Base-by-base conservation (phyloP, 257 asterid species). In the Cruciata laevipes region DNA sequence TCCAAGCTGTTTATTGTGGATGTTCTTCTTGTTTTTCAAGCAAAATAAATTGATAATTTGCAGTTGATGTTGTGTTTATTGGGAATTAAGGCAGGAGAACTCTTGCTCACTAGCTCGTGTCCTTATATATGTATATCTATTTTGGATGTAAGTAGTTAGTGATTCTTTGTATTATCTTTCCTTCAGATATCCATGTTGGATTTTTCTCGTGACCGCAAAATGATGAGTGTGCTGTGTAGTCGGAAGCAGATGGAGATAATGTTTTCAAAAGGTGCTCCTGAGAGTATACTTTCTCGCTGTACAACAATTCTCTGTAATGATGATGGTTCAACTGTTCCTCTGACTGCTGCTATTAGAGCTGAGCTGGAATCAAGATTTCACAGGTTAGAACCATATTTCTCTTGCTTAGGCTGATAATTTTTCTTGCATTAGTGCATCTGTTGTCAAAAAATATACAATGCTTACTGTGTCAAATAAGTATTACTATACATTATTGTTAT, bases 231-330 rank as follows among this genome's bases (percentile, higher is more conserved):
- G 78, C 96, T 94, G 42, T 90, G 96, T 84, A 87, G 83, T 86
- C 88, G 90, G 76, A 94, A 90, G 85, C 96, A 90, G 83, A 83
- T 84, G 74, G 95, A 87, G 75, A 85, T 90, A 67, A 86, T 90
- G 97, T 90, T 94, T 82, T 86, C 99, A 60, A 94, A 94, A 83
- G 99, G 99, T 79, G 97, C 99, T 67, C 99, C 99, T 3, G 99
- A 94, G 85, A 90, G 95, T 77, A 83, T 94, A 80, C 89, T 94
- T 75, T 74, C 95, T 72, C 86, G 91, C 78, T 94, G 99, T 83
- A 81, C 96, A 75, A 83, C 72, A 73, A 86, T 94, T 69, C 81
- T 94, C 76, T 88, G 99, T 82, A 94, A 94, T 76, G 86, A 82
- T 77, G 96, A 88, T 69, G 99, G 99, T 71, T 85, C 95, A 58